Conservation (phyloP, 768 basidiomycete species). For the Collybia nuda region DNA sequence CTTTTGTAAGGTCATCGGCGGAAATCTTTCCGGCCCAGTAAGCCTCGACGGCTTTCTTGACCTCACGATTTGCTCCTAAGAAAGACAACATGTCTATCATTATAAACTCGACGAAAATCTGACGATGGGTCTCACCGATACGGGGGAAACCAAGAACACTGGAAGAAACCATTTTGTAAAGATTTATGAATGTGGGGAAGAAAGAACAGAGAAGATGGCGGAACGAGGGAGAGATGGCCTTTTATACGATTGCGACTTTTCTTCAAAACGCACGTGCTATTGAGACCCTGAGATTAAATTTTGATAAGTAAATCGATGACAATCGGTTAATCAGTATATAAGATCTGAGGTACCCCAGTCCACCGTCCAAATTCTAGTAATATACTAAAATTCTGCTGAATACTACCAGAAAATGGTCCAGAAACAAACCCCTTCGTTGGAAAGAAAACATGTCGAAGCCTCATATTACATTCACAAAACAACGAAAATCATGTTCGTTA, state of each 20-base stretch:
- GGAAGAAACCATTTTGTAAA: constrained; percentile 65
- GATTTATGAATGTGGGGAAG: constrained; percentile 4
- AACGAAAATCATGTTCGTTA: too few relatives aligned
- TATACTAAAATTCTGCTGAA: too few relatives aligned
- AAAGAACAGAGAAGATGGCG: constrained; percentile 26
- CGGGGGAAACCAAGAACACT: constrained; percentile 93
- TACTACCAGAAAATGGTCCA: too few relatives aligned
- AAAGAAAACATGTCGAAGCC: too few relatives aligned
- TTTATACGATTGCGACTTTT: constrained; percentile 27
- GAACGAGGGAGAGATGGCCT: constrained; percentile 21
- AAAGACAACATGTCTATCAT: neutral
- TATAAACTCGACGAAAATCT: too few relatives aligned
- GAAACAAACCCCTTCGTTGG: too few relatives aligned
- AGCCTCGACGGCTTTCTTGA: constrained; percentile 97
- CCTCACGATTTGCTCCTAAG: constrained; percentile 88
- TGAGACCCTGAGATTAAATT: constrained; percentile 20
- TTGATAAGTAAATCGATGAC: constrained; percentile 30
- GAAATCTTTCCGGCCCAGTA: constrained; percentile 96
- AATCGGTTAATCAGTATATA: neutral
- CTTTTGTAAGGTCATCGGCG: constrained; percentile 85
- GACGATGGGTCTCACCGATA: constrained; percentile 55
- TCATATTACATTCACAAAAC: too few relatives aligned
- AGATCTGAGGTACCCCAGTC: too few relatives aligned
- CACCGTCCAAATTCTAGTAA: too few relatives aligned
- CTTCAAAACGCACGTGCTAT: constrained; percentile 32